Base-by-base conservation (phyloP, 2,329 filamentous ascomycete species). In the Pochonia chlamydosporia region DNA sequence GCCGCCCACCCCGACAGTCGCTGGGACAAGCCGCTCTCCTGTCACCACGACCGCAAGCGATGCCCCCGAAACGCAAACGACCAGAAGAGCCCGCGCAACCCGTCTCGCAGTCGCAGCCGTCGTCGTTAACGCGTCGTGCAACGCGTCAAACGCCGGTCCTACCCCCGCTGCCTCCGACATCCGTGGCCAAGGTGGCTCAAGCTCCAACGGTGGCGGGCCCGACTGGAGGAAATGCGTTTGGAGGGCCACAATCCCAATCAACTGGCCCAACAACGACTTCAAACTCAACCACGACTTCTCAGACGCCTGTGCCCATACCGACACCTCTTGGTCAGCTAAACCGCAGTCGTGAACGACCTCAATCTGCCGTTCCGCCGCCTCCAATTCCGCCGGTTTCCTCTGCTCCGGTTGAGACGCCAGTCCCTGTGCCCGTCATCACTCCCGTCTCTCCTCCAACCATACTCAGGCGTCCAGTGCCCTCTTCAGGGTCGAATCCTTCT, bases 11-110 rank as follows among this genome's bases (percentile, higher is more conserved):
- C 6, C 26, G 16, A 31, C 25, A 39, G 18, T 16, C 21, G 30
- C 30, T 8, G 14, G 16, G 13, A 23, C 11, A 28, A 35, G 44
- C 18, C 3, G 18, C 10, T 24, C 23, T 10, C n/a, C n/a, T 36
- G 26, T 20, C 16, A 24, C 23, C 44, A 28, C 39, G 24, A 26
- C 24, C 16, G 30, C 39, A 44, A 51, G 52, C 52, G 48, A 67
- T 67, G 65, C 60, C 66, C 52, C 55, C 57, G 52, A 70, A 69
- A 59, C 65, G 66, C 56, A 68, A 66, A 52, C 63, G 58, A 52
- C 58, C 56, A 41, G 57, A 59, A 53, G 59, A 64, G 36, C 50
- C 55, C 44, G 47, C 51, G 37, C 54, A 54, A 31, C 42, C 50
- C 46, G 43, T 46, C 41, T 52, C n/a, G 50, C 50, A 47, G 43